Evolutionary conservation across 2,329 filamentous ascomycete species (phyloP), one percentile per base, ranked within the genome.

Genomic region (Aureobasidium sp.): DNA sequence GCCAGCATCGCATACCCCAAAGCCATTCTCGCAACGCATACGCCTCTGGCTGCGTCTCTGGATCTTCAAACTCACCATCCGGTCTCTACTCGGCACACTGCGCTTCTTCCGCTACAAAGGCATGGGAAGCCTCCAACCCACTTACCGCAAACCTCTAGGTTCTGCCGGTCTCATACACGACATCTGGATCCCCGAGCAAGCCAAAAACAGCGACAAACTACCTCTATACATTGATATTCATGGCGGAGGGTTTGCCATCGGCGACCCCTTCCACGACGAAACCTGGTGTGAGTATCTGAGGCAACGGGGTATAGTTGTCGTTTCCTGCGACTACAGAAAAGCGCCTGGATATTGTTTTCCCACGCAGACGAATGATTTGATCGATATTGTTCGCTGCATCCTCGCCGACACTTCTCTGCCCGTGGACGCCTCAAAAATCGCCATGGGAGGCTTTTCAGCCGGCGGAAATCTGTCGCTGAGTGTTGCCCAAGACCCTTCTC

Each of bases 161-260:
- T 49, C 47, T 4, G 39, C 49, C 2, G 17, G 25, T 8, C 41
- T 62, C 2, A 20, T 12, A 1, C 45, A 53, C 22, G 44, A 55
- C 8, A 14, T 62, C 1, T 62, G 41, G 44, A 22, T 53, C 14
- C 49, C 59, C 1, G 12, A 9, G 1, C 12, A 3, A 5, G 29
- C 14, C 29, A 44, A 36, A 37, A 14, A 20, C 1, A 31, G 48
- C 11, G 31, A 61, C 3, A 51, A 6, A 29, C 14, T 62, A 9
- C 48, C 48, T 1, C 20, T 62, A 9, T 62, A 62, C 31, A 53
- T 62, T 15, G 49, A 62, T 17, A 62, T 62, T n/a, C 59, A 62
- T 14, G 59, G 59, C 6, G 59, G 59, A 4, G 59, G 48, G 2
- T 62, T 62, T 49, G 41, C 48, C 1, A 36, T 62, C 5, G 48